These are phyloP conservation scores for Diaporthe batatas DNA, from an alignment of 2,329 filamentous ascomycete species.

Conservation along the genomic window DNA sequence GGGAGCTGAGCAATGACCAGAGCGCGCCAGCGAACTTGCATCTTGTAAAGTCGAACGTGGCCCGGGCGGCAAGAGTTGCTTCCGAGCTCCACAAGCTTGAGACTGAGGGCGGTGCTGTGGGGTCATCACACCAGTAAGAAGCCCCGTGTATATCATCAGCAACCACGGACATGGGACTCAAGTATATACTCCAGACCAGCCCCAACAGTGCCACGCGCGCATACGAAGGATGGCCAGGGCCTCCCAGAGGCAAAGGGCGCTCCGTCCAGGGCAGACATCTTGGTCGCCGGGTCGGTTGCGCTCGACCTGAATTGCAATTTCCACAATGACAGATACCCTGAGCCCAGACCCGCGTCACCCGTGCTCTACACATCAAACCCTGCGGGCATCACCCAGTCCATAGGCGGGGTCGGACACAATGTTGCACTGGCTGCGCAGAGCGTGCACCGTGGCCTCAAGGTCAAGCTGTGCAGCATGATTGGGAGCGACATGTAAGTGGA, in stretches of 20 bases:
- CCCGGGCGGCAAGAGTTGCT: conserved; percentile 67
- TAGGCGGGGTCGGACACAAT: conserved; percentile 94
- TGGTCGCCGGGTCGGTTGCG: conserved; percentile 92
- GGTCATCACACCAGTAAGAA: conserved; percentile 39
- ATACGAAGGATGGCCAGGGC: not conserved
- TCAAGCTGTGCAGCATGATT: conserved; percentile 83
- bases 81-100: conserved; percentile 64
- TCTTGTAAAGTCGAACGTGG: conserved; percentile 67
- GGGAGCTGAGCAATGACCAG: conserved; percentile 79
- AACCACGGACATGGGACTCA: conserved; percentile 2
- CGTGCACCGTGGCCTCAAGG: conserved; percentile 69
- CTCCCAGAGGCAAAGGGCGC: conserved; percentile 12
- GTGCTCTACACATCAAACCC: conserved; percentile 87
- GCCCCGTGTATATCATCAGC: conserved; percentile 1
- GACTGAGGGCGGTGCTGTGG: conserved; percentile 44
- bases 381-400: conserved; percentile 81
- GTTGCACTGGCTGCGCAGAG: conserved; percentile 87
- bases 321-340: conserved; percentile 47
- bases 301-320: conserved; percentile 91
- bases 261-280: conserved; percentile 68
- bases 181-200: conserved; percentile 24
- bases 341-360: conserved; percentile 54
- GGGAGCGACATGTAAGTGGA: conserved; percentile 79
- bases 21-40: conserved; percentile 82
- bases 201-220: not conserved